A percentile compares a stretch with the other conserved stretches of the same genome.
These are phyloP conservation scores for Talaromyces thailandensis DNA, from an alignment of 495 filamentous ascomycete genomes.

Conservation along the genomic window DNA sequence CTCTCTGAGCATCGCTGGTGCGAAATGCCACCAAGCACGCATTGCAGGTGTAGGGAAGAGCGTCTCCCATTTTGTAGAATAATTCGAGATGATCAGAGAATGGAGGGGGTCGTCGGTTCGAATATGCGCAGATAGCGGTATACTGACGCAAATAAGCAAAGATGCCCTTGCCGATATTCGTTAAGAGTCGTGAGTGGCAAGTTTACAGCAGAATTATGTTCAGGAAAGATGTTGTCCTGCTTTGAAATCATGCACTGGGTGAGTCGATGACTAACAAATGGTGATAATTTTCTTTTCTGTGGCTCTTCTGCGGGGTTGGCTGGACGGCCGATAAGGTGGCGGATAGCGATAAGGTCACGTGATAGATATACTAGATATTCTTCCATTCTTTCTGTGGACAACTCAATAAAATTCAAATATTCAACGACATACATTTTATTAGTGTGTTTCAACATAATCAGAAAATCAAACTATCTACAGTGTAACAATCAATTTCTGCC, in stretches of 20 bases:
- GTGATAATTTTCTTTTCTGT: constrained; percentile 1
- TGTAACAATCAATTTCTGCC: constrained; percentile 1
- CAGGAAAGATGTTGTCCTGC: background rate
- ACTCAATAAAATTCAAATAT: background rate
- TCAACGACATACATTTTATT: background rate
- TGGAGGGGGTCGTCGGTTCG: background rate
- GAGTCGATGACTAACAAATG: background rate
- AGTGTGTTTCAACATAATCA: background rate
- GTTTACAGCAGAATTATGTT: background rate
- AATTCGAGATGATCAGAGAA: background rate
- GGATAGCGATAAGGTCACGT: background rate
- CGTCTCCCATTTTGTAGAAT: constrained; percentile 15
- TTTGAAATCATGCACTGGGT: background rate
- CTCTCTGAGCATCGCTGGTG: constrained; percentile 83
- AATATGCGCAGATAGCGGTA: background rate
- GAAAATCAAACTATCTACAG: background rate
- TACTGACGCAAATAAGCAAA: background rate
- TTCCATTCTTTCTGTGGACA: background rate
- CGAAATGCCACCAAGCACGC: constrained; percentile 95
- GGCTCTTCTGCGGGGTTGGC: background rate
- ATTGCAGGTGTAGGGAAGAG: constrained; percentile 94
- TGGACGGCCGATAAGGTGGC: background rate
- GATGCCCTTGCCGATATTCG: background rate
- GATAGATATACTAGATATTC: background rate
- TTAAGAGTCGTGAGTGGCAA: background rate